phyloP scores from a whole-genome alignment of 331 rosid genomes.

The Acacia pycnantha region DNA sequence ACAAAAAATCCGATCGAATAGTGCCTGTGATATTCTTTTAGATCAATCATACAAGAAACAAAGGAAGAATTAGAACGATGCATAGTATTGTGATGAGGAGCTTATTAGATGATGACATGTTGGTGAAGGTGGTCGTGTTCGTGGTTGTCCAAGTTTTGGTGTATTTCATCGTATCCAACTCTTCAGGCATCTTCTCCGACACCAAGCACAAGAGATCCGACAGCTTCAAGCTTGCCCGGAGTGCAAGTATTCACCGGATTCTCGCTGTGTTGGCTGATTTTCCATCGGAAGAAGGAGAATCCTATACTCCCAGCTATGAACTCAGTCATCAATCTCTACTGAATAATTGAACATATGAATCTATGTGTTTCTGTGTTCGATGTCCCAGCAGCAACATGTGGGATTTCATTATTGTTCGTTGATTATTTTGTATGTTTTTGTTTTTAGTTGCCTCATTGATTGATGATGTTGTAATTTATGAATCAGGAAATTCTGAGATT shows the following conservation, averaged over 20 bases:
- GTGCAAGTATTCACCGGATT: slow-evolving; percentile 50
- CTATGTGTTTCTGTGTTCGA: not conserved
- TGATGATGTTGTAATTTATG: slow-evolving; percentile 8
- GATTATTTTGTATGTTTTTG: not conserved
- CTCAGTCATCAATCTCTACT: no score
- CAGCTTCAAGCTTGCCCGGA: slow-evolving; percentile 59
- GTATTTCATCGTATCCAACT: slow-evolving; percentile 53
- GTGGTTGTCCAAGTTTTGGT: slow-evolving; percentile 49
- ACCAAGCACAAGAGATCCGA: slow-evolving; percentile 36
- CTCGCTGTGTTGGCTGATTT: slow-evolving; percentile 52
- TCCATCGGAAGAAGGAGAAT: slow-evolving; percentile 47
- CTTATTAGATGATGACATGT: slow-evolving; percentile 31
- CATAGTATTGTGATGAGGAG: slow-evolving; percentile 18
- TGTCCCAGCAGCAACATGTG: not conserved
- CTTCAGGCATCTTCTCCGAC: slow-evolving; percentile 58
- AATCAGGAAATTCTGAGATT: not conserved
- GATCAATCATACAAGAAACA: not conserved
- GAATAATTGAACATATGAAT: not conserved
- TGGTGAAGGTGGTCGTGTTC: slow-evolving; percentile 48
- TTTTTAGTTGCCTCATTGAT: not conserved
- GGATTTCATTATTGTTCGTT: not conserved
- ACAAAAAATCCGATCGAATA: not conserved
- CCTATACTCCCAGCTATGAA: slow-evolving; percentile 36
- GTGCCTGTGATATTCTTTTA: not conserved
- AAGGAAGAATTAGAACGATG: slow-evolving; percentile 11